Evolutionary conservation across 306 rosid species (phyloP).

Genomic region (Albizia julibrissin): DNA sequence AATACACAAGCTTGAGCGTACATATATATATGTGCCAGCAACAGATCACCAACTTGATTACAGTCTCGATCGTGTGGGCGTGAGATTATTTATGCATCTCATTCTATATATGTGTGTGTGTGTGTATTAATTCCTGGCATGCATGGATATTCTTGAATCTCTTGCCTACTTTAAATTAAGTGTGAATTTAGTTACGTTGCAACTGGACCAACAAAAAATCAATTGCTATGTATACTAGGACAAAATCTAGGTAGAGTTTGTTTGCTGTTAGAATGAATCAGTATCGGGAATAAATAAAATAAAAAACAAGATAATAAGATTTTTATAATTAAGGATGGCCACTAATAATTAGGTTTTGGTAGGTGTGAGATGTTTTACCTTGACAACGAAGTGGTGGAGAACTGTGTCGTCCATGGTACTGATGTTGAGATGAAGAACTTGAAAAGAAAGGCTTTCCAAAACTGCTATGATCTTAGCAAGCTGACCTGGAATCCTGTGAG

Average conservation of each 20-base stretch:
- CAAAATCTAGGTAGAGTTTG: background rate
- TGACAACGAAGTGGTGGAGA: conserved; percentile 77
- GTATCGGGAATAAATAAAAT: background rate
- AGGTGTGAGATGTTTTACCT: conserved; percentile 50
- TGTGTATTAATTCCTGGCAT: too few relatives aligned
- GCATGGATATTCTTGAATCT: too few relatives aligned
- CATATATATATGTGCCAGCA: too few relatives aligned
- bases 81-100: background rate
- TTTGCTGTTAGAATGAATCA: background rate
- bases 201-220: background rate
- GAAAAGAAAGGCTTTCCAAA: conserved; percentile 76
- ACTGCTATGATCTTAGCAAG: conserved; percentile 62
- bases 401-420: conserved; percentile 92
- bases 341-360: background rate
- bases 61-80: background rate
- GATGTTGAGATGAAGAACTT: conserved; percentile 87
- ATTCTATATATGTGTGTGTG: too few relatives aligned
- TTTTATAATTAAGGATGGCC: background rate
- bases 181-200: background rate
- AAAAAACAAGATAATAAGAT: background rate
- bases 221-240: background rate
- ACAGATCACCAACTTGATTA: background rate
- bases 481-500: conserved; percentile 63
- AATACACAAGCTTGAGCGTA: background rate
- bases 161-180: background rate